Conservation (phyloP, 306 rosid species). For the Vigna radiata region DNA sequence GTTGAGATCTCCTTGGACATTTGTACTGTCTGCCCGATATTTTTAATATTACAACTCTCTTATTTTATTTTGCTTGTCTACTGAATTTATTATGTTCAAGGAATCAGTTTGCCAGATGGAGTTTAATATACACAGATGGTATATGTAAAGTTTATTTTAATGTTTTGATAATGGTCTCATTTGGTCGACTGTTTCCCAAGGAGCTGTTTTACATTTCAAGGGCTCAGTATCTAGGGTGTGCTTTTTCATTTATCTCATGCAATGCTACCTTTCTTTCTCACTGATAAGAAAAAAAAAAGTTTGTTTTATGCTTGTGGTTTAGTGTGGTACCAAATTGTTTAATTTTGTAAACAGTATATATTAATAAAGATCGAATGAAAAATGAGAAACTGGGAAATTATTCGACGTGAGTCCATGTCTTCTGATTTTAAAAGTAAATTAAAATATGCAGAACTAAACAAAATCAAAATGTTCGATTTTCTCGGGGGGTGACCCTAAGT, state of each 20-base stretch:
- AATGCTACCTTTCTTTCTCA: background rate
- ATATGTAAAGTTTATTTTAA: slow-evolving; percentile 30
- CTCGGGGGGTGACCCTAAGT: no score
- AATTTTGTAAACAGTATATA: background rate
- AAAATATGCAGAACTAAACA: no score
- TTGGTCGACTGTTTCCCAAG: background rate
- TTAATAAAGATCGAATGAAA: no score
- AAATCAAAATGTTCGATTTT: no score
- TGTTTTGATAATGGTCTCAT: background rate
- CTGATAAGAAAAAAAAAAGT: background rate
- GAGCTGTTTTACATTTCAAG: no score
- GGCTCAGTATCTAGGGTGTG: background rate
- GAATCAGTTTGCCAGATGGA: slow-evolving; percentile 27
- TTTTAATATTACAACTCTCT: slow-evolving; percentile 11
- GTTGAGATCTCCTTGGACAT: slow-evolving; percentile 31
- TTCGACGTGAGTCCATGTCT: no score
- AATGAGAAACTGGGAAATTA: no score
- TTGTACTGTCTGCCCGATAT: slow-evolving; percentile 27
- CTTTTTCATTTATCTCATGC: background rate
- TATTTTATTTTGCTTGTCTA: slow-evolving; percentile 32
- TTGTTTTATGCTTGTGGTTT: background rate
- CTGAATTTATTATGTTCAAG: slow-evolving; percentile 26
- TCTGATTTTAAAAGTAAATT: no score
- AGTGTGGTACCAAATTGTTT: background rate
- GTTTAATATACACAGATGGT: background rate